Evolutionary conservation across 371 early-diverging fungal genomes (phyloP), one percentile per base, ranked within the genome.

Genomic region (Mucor saturninus): DNA sequence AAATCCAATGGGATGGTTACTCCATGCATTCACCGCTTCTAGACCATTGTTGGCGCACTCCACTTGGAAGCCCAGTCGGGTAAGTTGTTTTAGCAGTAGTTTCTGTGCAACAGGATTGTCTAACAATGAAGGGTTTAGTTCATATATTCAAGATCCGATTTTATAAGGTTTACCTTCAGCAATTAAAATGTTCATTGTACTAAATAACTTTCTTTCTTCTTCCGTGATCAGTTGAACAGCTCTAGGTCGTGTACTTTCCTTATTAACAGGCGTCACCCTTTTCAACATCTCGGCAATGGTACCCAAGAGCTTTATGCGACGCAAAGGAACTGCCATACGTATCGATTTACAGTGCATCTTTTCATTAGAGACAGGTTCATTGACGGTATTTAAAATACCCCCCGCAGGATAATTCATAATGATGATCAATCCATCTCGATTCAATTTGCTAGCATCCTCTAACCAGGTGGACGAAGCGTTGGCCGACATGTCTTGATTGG

Each of bases 251-350:
- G 46, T 31, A 26, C 43, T 51, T 13, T 62, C 59, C 14, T 32
- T 28, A 6, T 46, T 15, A 4, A 11, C 57, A 3, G 61, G 56
- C 9, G 35, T 7, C 4, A 35, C 48, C 35, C 56, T 65, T 37
- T 64, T 68, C 6, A 76, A 54, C 42, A 71, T 32, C 11, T 75
- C 71, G 15, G 64, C 73, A 14, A 80, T 75, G 0, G 76, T 62
- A 21, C 71, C 70, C 30, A 82, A 48, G 5, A 85, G 49, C 43
- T 83, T 83, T 3, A 75, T 55, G n/a, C 83, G 79, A n/a, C 86
- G 69, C 15, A 83, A 69, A 2, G 86, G 86, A 9, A 81, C 81
- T 48, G 83, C 76, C 74, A 85, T 76, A 26, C 83, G 68, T 30
- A 73, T 59, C 1, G 79, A 61, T n/a, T 78, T 73, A 42, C 64